These are phyloP conservation scores for Kwoniella dejecticola DNA, from an alignment of 768 basidiomycete genomes.

Conservation along the genomic window DNA sequence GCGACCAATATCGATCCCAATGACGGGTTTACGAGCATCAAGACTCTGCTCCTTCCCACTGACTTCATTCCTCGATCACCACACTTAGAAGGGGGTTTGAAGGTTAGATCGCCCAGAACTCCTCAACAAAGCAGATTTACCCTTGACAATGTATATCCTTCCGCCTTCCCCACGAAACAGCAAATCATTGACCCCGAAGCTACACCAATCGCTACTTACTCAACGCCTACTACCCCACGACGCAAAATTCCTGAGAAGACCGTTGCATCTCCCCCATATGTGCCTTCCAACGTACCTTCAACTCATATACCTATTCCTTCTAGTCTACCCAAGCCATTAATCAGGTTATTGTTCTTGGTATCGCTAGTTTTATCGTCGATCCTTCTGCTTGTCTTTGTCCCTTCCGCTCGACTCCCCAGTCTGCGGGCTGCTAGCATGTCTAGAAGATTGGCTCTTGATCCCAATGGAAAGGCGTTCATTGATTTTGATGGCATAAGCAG, in stretches of 20 bases:
- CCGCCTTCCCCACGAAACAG: slow-evolving; percentile 18
- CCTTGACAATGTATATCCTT: slow-evolving; percentile 21
- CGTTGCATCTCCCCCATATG: slow-evolving; percentile 14
- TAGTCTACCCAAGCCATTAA: slow-evolving; percentile 36
- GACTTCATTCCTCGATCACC: slow-evolving; percentile 27
- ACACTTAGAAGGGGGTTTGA: slow-evolving; percentile 24
- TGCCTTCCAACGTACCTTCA: slow-evolving; percentile 25
- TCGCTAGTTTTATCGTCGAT: slow-evolving; percentile 31
- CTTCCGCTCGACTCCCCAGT: slow-evolving; percentile 36
- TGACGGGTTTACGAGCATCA: slow-evolving; percentile 26
- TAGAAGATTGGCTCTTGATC: slow-evolving; percentile 32
- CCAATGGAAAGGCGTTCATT: slow-evolving; percentile 32
- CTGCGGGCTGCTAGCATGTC: slow-evolving; percentile 31
- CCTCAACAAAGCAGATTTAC: slow-evolving; percentile 36
- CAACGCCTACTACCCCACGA: slow-evolving; percentile 19
- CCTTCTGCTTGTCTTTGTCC: slow-evolving; percentile 34
- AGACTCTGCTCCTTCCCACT: slow-evolving; percentile 24
- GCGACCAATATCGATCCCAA: slow-evolving; percentile 10
- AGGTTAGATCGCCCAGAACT: slow-evolving; percentile 34
- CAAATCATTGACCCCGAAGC: slow-evolving; percentile 9
- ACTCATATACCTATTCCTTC: slow-evolving; percentile 23
- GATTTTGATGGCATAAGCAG: slow-evolving; percentile 22
- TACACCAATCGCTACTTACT: slow-evolving; percentile 16
- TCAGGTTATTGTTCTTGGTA: slow-evolving; percentile 37
- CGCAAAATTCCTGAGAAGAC: slow-evolving; percentile 16